Percentiles rank a stretch among this genome's conserved stretches.
These are phyloP conservation scores for Mollisiaceae sp. DNA, from an alignment of 2,329 filamentous ascomycete species.

Conservation along the genomic window DNA sequence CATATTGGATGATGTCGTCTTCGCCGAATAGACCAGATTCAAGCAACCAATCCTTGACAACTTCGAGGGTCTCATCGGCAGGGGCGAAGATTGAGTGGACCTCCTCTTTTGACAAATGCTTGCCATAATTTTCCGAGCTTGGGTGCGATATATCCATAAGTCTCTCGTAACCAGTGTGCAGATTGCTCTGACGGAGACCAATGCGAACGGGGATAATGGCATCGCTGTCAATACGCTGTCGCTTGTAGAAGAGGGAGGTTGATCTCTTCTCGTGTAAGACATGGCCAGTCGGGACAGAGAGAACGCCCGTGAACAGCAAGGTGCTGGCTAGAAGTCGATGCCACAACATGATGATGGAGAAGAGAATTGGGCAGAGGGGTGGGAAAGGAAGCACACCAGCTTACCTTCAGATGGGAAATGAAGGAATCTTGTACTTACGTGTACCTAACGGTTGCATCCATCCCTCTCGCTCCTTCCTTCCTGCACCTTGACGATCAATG, in stretches of 20 bases:
- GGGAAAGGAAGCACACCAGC: background rate
- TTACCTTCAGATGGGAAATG: background rate
- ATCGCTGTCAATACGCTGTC: background rate
- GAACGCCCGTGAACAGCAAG: background rate
- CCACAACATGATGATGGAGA: background rate
- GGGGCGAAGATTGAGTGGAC: conserved; percentile 6
- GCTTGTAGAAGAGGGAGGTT: background rate
- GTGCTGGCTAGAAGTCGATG: background rate
- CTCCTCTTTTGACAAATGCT: background rate
- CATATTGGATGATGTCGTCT: background rate
- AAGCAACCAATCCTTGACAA: background rate
- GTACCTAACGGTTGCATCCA: background rate
- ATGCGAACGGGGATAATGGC: conserved; percentile 7
- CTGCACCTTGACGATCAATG: background rate
- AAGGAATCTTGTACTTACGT: background rate
- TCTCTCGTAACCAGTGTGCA: conserved; percentile 4
- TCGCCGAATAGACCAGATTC: background rate
- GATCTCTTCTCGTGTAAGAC: conserved; percentile 11
- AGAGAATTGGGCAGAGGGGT: background rate
- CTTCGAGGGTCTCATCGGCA: background rate
- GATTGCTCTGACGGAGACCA: conserved; percentile 5
- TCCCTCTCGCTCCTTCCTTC: too few species aligned
- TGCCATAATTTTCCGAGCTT: background rate
- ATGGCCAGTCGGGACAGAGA: background rate
- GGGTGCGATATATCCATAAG: conserved; percentile 3